Evolutionary conservation across 73 alveolate genomes (phyloP).

Genomic region (Stentor roeselii): DNA sequence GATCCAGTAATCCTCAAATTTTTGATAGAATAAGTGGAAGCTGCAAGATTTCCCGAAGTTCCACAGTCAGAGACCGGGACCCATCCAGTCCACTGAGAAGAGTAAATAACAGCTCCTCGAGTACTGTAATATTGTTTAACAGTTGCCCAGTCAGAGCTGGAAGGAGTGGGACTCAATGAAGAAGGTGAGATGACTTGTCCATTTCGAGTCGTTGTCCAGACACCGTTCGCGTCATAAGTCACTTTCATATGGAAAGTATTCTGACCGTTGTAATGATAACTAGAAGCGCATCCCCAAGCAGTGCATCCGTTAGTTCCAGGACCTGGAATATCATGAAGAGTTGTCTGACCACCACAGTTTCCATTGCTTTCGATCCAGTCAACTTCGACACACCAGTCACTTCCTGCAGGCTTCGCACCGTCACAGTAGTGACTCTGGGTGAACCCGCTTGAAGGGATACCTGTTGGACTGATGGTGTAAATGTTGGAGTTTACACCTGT

Average conservation of each 20-base stretch:
- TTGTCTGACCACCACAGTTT: not conserved
- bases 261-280: not conserved
- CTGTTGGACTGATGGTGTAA: not conserved
- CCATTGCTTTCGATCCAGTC: conserved; percentile 7
- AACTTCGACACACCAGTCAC: conserved; percentile 1
- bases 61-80: not conserved
- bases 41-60: not conserved
- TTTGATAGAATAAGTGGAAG: not conserved
- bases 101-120: not conserved
- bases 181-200: conserved; percentile 3
- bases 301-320: conserved; percentile 3
- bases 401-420: not conserved
- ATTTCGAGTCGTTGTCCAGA: not conserved
- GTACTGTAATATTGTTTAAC: not conserved
- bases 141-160: not conserved
- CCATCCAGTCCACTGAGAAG: conserved; percentile 18
- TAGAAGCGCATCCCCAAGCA: conserved; percentile 7
- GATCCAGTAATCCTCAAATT: not conserved
- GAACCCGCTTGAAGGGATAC: not conserved
- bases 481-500: not conserved
- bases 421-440: not conserved
- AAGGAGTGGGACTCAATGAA: not conserved
- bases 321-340: not conserved
- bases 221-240: not conserved
- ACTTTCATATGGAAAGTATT: not conserved